phyloP scores from a whole-genome alignment of 441 rosid species.

The Adansonia grandidieri region DNA sequence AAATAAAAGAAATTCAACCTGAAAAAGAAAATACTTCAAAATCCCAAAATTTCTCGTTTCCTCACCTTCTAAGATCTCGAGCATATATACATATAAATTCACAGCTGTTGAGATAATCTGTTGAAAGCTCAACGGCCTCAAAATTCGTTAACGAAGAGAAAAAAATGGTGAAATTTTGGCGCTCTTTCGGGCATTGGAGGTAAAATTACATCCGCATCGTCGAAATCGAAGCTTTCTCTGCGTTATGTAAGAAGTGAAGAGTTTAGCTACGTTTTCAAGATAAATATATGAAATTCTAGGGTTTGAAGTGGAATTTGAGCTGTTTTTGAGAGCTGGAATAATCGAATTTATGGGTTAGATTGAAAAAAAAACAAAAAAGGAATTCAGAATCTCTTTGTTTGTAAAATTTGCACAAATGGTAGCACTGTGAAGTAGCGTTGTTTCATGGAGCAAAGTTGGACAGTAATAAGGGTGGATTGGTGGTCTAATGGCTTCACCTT shows the following conservation, averaged over 20 bases:
- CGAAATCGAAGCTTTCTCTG: background rate
- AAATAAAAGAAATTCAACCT: background rate
- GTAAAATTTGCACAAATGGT: background rate
- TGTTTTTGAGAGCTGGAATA: slow-evolving; percentile 6
- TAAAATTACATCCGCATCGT: background rate
- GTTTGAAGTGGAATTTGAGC: slow-evolving; percentile 10
- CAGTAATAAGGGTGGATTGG: slow-evolving; percentile 34
- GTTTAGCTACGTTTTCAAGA: background rate
- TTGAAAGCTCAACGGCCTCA: background rate
- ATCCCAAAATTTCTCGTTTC: background rate
- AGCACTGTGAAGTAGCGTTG: slow-evolving; percentile 14
- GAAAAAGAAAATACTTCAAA: background rate
- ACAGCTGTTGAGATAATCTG: background rate
- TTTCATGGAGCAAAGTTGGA: slow-evolving; percentile 34
- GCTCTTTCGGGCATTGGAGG: background rate
- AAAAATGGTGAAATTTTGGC: background rate
- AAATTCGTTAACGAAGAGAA: background rate
- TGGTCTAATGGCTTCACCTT: slow-evolving; percentile 60
- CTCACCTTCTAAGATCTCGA: slow-evolving; percentile 6
- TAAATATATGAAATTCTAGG: background rate
- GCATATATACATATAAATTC: background rate
- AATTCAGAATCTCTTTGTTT: slow-evolving; percentile 8
- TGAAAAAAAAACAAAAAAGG: background rate
- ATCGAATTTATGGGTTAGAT: slow-evolving; percentile 1
- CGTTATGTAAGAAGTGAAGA: background rate